phyloP scores from a whole-genome alignment of 768 basidiomycete species.

The Hortiboletus flavorubellus region DNA sequence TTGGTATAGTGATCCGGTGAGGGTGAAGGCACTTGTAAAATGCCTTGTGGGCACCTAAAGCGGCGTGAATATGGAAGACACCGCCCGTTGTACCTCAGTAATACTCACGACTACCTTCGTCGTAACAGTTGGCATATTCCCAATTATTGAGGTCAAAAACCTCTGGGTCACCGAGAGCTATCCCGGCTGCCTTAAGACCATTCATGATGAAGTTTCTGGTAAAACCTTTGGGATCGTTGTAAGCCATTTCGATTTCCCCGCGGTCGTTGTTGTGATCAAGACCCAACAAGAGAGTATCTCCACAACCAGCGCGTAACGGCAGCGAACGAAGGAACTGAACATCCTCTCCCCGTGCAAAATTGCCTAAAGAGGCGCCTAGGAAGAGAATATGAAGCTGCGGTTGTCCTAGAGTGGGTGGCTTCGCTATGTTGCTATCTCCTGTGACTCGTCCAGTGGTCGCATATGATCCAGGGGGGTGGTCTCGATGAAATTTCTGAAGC shows the following conservation, averaged over 20 bases:
- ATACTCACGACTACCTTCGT: slow-evolving; percentile 49
- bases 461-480: slow-evolving; percentile 40
- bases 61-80: neutral
- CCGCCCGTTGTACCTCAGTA: neutral
- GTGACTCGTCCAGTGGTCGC: slow-evolving; percentile 21
- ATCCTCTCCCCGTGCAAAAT: slow-evolving; percentile 73
- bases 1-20: slow-evolving; percentile 56
- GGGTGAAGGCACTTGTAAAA: slow-evolving; percentile 66
- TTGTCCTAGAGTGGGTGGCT: slow-evolving; percentile 48
- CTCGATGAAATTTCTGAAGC: slow-evolving; percentile 17
- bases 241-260: slow-evolving; percentile 75
- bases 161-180: slow-evolving; percentile 60
- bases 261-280: slow-evolving; percentile 80
- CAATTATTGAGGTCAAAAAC: slow-evolving; percentile 67
- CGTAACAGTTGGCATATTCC: slow-evolving; percentile 65
- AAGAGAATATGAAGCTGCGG: slow-evolving; percentile 81
- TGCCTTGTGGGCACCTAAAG: slow-evolving; percentile 76
- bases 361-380: slow-evolving; percentile 89
- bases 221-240: slow-evolving; percentile 75
- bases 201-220: slow-evolving; percentile 85
- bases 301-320: slow-evolving; percentile 68
- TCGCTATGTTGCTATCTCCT: slow-evolving; percentile 2
- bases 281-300: slow-evolving; percentile 88
- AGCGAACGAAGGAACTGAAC: slow-evolving; percentile 71
- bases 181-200: slow-evolving; percentile 67